Conservation (phyloP, 177 flowering plant species). For the Vitis hybrid region DNA sequence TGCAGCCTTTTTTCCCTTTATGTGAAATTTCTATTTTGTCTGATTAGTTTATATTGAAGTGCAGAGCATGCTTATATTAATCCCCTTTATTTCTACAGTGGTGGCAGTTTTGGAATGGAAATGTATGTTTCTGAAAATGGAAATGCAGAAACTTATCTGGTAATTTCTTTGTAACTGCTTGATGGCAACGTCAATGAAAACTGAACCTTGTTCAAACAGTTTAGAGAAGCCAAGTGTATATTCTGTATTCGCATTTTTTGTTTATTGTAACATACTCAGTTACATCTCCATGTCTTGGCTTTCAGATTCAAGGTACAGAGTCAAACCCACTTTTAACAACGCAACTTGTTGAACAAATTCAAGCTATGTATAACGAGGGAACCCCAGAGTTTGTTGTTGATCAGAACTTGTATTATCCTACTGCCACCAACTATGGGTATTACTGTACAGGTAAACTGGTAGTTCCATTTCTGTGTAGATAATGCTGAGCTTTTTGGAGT, state of each 20-base stretch:
- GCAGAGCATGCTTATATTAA: neutral
- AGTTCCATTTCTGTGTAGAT: neutral
- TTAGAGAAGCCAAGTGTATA: neutral
- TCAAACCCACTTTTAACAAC: conserved; percentile 28
- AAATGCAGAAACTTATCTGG: conserved; percentile 46
- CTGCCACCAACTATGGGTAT: conserved; percentile 77
- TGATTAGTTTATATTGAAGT: neutral
- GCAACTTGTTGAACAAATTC: conserved; percentile 42
- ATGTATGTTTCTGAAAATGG: conserved; percentile 43
- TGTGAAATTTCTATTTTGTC: neutral
- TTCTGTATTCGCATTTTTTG: neutral
- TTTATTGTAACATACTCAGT: neutral
- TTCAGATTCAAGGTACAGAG: conserved; percentile 55
- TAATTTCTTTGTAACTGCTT: conserved; percentile 12
- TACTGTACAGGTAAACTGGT: conserved; percentile 70
- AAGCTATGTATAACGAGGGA: conserved; percentile 69
- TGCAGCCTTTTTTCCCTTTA: neutral
- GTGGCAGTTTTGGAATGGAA: conserved; percentile 57
- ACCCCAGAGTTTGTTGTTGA: conserved; percentile 65
- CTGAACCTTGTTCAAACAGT: neutral
- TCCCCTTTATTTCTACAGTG: conserved; percentile 22
- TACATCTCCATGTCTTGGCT: neutral
- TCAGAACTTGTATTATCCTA: conserved; percentile 70
- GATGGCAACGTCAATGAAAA: neutral
- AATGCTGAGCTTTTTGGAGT: neutral